phyloP scores from a whole-genome alignment of 176 grass and related monocot species.

The Musa beccarii region DNA sequence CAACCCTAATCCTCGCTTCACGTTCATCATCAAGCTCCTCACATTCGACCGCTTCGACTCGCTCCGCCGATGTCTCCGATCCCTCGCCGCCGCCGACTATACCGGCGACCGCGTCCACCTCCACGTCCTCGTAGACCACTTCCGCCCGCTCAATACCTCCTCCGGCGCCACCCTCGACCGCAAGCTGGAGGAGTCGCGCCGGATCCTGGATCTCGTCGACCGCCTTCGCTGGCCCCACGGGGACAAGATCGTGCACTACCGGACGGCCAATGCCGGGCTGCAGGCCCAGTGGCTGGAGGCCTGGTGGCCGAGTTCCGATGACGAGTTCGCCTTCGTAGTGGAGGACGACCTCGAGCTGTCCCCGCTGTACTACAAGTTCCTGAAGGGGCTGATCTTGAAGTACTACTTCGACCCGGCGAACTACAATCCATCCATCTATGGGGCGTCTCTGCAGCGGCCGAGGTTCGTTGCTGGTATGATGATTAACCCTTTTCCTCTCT shows the following conservation, averaged over 20 bases:
- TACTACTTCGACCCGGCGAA: constrained; percentile 78
- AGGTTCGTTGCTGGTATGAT: constrained; percentile 83
- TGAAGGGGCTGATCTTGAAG: constrained; percentile 52
- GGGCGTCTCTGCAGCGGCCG: constrained; percentile 77
- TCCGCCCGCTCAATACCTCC: constrained; percentile 20
- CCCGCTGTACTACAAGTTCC: constrained; percentile 68
- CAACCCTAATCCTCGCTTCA: constrained; percentile 29
- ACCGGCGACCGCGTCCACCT: constrained; percentile 60
- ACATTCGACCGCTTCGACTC: constrained; percentile 62
- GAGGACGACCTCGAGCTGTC: constrained; percentile 94
- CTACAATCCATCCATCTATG: constrained; percentile 68
- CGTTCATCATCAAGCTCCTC: constrained; percentile 71
- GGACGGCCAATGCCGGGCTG: constrained; percentile 56
- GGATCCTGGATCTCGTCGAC: constrained; percentile 52
- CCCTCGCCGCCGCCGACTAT: constrained; percentile 67
- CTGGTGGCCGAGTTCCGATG: constrained; percentile 82
- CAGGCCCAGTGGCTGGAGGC: constrained; percentile 97
- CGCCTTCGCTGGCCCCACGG: constrained; percentile 58
- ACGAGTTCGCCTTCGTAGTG: constrained; percentile 92
- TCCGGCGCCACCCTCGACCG: background rate
- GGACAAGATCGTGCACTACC: constrained; percentile 63
- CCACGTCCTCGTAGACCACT: constrained; percentile 77
- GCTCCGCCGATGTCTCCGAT: constrained; percentile 70
- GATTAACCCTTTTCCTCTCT: background rate
- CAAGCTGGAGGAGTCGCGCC: constrained; percentile 37